These are phyloP conservation scores for Nemania serpens DNA, from an alignment of 2,329 filamentous ascomycete genomes.

Conservation along the genomic window DNA sequence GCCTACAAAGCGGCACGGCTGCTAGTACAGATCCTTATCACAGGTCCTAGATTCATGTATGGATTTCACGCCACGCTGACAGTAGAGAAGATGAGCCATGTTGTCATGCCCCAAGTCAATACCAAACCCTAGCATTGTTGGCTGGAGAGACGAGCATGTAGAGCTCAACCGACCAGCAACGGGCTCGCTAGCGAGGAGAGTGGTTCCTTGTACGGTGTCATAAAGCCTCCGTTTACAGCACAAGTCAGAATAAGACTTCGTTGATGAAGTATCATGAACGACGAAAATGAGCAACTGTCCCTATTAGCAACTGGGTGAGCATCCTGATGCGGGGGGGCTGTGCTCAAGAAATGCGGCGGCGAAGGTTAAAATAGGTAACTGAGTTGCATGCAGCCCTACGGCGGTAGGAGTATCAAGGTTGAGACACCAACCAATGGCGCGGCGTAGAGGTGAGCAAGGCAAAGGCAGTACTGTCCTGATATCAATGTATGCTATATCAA, in stretches of 20 bases:
- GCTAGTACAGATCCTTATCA: neutral
- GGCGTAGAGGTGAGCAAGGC: no score
- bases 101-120: slow-evolving; percentile 7
- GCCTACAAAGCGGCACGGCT: neutral
- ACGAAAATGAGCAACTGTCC: neutral
- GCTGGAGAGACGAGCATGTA: neutral
- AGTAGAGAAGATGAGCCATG: slow-evolving; percentile 5
- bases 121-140: slow-evolving; percentile 10
- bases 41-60: slow-evolving; percentile 3
- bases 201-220: neutral
- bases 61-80: neutral
- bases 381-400: no score
- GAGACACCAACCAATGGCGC: no score
- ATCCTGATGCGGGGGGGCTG: neutral
- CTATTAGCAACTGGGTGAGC: neutral
- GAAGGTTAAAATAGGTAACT: neutral
- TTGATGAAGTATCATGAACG: neutral
- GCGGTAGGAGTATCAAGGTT: no score
- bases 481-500: no score
- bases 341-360: neutral
- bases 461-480: no score
- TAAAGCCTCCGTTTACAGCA: no score
- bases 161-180: neutral
- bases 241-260: neutral
- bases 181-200: neutral